These are phyloP conservation scores for Pythium graminicola DNA, from an alignment of 352 stramenopile species.

Conservation along the genomic window DNA sequence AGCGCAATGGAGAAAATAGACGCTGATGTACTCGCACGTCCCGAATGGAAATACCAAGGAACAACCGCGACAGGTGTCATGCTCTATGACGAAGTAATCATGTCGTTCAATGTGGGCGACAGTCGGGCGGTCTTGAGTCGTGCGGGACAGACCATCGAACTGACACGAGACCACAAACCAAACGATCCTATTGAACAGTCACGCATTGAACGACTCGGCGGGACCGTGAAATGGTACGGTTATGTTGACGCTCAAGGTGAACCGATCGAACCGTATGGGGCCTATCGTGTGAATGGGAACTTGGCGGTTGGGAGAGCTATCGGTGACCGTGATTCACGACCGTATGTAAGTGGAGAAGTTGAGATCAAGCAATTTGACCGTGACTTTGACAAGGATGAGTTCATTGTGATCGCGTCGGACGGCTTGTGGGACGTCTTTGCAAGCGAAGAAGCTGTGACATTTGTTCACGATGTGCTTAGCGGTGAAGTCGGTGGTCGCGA, in stretches of 20 bases:
- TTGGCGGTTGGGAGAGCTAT: slow-evolving; percentile 88
- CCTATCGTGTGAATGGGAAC: slow-evolving; percentile 91
- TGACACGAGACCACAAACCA: slow-evolving; percentile 88
- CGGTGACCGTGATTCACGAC: slow-evolving; percentile 82
- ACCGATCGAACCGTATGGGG: slow-evolving; percentile 86
- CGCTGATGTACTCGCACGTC: slow-evolving; percentile 46
- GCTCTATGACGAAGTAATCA: slow-evolving; percentile 69
- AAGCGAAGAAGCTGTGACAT: slow-evolving; percentile 87
- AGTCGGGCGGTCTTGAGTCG: slow-evolving; percentile 91
- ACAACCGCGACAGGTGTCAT: slow-evolving; percentile 71
- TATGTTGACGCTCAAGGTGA: slow-evolving; percentile 75
- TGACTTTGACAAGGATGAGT: slow-evolving; percentile 81
- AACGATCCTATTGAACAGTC: slow-evolving; percentile 73
- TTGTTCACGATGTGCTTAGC: slow-evolving; percentile 86
- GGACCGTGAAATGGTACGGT: slow-evolving; percentile 88
- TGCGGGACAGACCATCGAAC: slow-evolving; percentile 50
- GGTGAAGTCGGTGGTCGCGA: slow-evolving; percentile 74
- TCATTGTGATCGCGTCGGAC: slow-evolving; percentile 91
- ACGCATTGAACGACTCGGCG: slow-evolving; percentile 72
- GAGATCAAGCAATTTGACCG: slow-evolving; percentile 77
- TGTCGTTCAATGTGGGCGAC: slow-evolving; percentile 92
- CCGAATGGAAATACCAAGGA: slow-evolving; percentile 76
- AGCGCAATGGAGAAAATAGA: slow-evolving; percentile 48
- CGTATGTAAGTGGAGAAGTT: slow-evolving; percentile 76
- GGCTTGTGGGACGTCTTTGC: slow-evolving; percentile 93